Evolutionary conservation across 1,284 basidiomycete species (phyloP), one percentile per base, ranked within the genome.

Genomic region (Ceraceosorus bombacis): DNA sequence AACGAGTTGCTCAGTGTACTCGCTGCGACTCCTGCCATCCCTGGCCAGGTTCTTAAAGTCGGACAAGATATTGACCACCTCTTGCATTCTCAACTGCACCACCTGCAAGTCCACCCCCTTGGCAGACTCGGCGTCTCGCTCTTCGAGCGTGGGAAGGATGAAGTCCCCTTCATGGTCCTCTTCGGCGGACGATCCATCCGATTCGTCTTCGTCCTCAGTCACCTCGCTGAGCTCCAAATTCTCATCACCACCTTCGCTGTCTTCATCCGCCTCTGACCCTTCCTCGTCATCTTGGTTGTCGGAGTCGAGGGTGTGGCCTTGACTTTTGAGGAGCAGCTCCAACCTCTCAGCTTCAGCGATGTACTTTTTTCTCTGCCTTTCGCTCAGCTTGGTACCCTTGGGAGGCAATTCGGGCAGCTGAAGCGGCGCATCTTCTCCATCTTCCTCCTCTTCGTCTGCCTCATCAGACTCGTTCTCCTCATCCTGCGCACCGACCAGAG

Each of bases 1-100:
- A 49, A 94, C 80, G 51, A 98, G 81, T 78, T 96, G 94, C 49
- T 89, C 85, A 51, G 88, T 82, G 72, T 97, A 93, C 75, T 98
- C 95, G 49, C 89, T 67, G 15, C 77, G 66, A 84, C 56, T 93
- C 82, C 68, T 89, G 83, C 70, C 91, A 89, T 72, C 53, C 61
- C 53, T 55, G 15, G 55, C 68, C 5, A 68, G 67, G 51, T 60
- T 62, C 56, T 71, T 54, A 48, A 65, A 67, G 59, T 68, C 59
- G 68, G 63, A 59, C 49, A 97, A 82, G 36, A 94, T 84, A 53
- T 86, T 84, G 9, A 90, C 88, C 68, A 90, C 88, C 77, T 90
- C 86, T 66, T 89, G 83, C 85, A 98, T 92, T 59, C 94, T 83
- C 70, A 85, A 82, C 79, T 96, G 91, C 6, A 97, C 86, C 41